Percentiles rank a stretch among this genome's conserved stretches.
phyloP scores from a whole-genome alignment of 768 basidiomycete species.

The Tricholoma terreum region DNA sequence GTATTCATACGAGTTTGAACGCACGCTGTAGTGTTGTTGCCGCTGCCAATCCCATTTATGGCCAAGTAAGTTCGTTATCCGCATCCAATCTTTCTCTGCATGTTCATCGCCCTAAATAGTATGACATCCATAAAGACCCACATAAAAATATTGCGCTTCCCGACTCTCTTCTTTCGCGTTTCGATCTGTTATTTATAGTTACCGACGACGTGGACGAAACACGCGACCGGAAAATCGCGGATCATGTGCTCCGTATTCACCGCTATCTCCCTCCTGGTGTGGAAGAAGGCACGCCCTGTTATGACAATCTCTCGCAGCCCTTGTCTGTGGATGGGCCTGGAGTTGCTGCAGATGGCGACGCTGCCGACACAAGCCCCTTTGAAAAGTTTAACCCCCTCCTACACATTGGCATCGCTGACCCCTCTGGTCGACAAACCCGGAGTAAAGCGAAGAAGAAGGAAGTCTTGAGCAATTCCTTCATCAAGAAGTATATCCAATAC shows the following conservation, averaged over 20 bases:
- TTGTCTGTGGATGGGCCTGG: constrained; percentile 83
- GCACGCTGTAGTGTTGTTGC: constrained; percentile 97
- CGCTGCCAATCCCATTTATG: constrained; percentile 98
- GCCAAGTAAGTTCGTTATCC: constrained; percentile 58
- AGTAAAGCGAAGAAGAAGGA: constrained; percentile 69
- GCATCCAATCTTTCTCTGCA: constrained; percentile 1
- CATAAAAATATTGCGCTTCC: constrained; percentile 98
- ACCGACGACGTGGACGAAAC: constrained; percentile 97
- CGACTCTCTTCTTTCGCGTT: constrained; percentile 96
- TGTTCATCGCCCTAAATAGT: constrained; percentile 46
- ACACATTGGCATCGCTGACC: constrained; percentile 72
- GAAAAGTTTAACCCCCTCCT: constrained; percentile 96
- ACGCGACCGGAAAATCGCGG: constrained; percentile 90
- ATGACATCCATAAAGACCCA: constrained; percentile 99
- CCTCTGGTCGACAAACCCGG: constrained; percentile 51
- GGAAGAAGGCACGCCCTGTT: constrained; percentile 91
- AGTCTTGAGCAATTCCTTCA: constrained; percentile 87
- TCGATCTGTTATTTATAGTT: constrained; percentile 96
- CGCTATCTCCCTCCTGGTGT: constrained; percentile 94
- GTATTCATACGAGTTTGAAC: constrained; percentile 97
- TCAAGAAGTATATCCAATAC: constrained; percentile 99
- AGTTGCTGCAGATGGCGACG: constrained; percentile 49
- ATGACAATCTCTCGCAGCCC: constrained; percentile 85
- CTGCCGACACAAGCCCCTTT: constrained; percentile 74
- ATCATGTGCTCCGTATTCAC: constrained; percentile 97